Percentiles rank a stretch among this genome's conserved stretches.
Evolutionary conservation across 2,329 filamentous ascomycete species (phyloP).

Genomic region (Microdochium bolleyi): DNA sequence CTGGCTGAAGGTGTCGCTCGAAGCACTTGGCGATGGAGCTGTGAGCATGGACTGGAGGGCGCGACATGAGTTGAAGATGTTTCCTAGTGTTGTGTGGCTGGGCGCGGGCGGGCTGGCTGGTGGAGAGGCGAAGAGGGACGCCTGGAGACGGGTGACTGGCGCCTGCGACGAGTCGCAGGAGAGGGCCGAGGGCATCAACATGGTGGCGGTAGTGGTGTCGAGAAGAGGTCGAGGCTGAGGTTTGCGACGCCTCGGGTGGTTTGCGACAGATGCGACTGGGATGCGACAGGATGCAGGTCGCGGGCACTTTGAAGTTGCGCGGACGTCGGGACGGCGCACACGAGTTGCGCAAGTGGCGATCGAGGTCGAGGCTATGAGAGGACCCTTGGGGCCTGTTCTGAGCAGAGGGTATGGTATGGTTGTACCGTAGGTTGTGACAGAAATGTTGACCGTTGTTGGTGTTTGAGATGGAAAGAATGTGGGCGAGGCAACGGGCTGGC

Average conservation of each 20-base stretch:
- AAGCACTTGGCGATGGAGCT: conserved; percentile 20
- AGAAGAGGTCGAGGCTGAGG: too few relatives aligned
- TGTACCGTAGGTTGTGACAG: not conserved
- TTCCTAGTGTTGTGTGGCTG: conserved; percentile 37
- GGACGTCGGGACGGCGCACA: too few relatives aligned
- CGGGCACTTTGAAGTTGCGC: too few relatives aligned
- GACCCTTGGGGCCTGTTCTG: too few relatives aligned
- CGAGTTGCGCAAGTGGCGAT: too few relatives aligned
- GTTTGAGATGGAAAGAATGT: not conserved
- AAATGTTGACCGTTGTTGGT: too few relatives aligned
- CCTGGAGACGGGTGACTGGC: conserved; percentile 34
- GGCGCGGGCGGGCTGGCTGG: conserved; percentile 47
- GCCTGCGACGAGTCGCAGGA: conserved; percentile 47
- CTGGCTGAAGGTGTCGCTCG: conserved; percentile 17
- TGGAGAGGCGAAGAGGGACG: conserved; percentile 48
- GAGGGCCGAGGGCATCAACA: conserved; percentile 53
- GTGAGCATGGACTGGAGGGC: conserved; percentile 52
- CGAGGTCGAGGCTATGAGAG: too few relatives aligned
- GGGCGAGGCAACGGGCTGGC: not conserved
- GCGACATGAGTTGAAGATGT: conserved; percentile 52
- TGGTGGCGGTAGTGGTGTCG: conserved; percentile 23
- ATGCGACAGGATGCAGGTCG: too few relatives aligned
- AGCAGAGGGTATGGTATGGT: not conserved
- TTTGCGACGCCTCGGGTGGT: too few relatives aligned
- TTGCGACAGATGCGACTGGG: too few relatives aligned